Percentiles rank a stretch among this genome's conserved stretches.
Conservation (phyloP, 768 basidiomycete species). For the Dendrothele bispora region DNA sequence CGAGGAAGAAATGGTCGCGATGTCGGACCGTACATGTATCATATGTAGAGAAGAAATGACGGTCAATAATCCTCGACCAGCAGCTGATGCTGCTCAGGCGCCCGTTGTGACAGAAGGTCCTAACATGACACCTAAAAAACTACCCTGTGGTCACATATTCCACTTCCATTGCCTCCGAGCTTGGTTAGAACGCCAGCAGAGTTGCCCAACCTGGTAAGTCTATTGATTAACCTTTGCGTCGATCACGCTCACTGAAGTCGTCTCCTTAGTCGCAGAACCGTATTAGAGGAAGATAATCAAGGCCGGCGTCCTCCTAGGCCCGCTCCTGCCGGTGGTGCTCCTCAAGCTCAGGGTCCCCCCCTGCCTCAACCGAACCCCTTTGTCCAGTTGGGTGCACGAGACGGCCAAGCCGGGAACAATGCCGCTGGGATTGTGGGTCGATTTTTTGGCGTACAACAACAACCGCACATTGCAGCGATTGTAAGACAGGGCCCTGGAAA, state of each 20-base stretch:
- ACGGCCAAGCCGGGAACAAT: slow-evolving; percentile 36
- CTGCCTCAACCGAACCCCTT: slow-evolving; percentile 23
- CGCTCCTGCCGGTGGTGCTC: slow-evolving; percentile 22
- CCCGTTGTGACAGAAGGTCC: slow-evolving; percentile 61
- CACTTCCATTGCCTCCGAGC: slow-evolving; percentile 96
- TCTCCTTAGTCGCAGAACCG: slow-evolving; percentile 67
- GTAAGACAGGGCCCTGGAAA: no score
- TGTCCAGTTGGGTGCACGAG: slow-evolving; percentile 26
- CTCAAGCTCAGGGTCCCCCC: slow-evolving; percentile 29
- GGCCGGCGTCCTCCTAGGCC: slow-evolving; percentile 23
- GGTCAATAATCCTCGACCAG: slow-evolving; percentile 32
- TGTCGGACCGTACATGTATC: slow-evolving; percentile 92
- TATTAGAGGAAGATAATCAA: slow-evolving; percentile 53
- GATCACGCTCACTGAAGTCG: slow-evolving; percentile 11
- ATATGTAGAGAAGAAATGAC: slow-evolving; percentile 98
- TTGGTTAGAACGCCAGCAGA: slow-evolving; percentile 98
- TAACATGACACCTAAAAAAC: slow-evolving; percentile 94
- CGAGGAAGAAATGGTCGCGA: slow-evolving; percentile 73
- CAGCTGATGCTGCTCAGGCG: slow-evolving; percentile 21
- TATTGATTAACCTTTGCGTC: slow-evolving; percentile 3
- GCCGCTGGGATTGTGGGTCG: slow-evolving; percentile 56
- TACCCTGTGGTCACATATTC: slow-evolving; percentile 97
- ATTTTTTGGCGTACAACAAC: slow-evolving; percentile 54
- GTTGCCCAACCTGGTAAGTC: slow-evolving; percentile 94
- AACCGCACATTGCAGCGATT: slow-evolving; percentile 36